Evolutionary conservation across 148 eudicot species (phyloP).

Genomic region (Mesembryanthemum crystallinum): DNA sequence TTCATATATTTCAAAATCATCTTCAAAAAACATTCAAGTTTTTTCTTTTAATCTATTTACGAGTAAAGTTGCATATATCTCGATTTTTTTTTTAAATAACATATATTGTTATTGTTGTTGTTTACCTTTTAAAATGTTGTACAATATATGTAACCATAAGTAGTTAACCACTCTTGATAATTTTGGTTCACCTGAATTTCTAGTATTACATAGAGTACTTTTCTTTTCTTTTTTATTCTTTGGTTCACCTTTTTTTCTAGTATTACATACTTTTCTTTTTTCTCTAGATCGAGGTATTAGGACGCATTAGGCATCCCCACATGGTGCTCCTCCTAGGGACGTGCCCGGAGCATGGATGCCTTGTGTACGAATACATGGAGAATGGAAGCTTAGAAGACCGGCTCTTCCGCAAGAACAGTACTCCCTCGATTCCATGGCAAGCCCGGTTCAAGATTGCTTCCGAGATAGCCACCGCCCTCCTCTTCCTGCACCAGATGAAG

Average conservation of each 20-base stretch:
- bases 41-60: too few relatives aligned
- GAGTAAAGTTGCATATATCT: too few relatives aligned
- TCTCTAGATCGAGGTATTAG: constrained; percentile 71
- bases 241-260: not conserved
- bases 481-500: constrained; percentile 66
- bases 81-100: too few relatives aligned
- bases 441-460: constrained; percentile 63
- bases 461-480: constrained; percentile 65
- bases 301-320: constrained; percentile 74
- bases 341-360: constrained; percentile 79
- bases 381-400: constrained; percentile 86
- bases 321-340: constrained; percentile 90
- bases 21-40: too few relatives aligned
- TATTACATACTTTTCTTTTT: not conserved
- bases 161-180: too few relatives aligned
- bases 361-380: constrained; percentile 76
- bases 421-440: constrained; percentile 65
- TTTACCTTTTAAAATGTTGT: too few relatives aligned
- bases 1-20: too few relatives aligned
- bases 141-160: too few relatives aligned
- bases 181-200: too few relatives aligned
- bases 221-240: too few relatives aligned
- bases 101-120: too few relatives aligned
- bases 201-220: too few relatives aligned
- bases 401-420: constrained; percentile 47